Evolutionary conservation across 495 filamentous ascomycete species (phyloP), one percentile per base, ranked within the genome.

Genomic region (Aspergillus baeticus): DNA sequence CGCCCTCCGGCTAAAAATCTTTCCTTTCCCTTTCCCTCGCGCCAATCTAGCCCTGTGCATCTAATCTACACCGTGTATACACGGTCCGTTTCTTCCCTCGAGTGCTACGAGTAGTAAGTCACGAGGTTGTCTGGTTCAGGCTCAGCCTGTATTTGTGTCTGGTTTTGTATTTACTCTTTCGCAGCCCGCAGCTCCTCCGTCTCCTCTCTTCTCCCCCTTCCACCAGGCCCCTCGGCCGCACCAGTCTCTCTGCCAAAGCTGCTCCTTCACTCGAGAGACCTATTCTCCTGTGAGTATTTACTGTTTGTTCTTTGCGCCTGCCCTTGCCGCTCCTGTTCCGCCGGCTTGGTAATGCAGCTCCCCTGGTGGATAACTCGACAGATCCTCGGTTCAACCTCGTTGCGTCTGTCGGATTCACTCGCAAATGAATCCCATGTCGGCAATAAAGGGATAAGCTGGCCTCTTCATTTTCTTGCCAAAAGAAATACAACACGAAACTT

Each of bases 331-430:
- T 15, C 45, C 36, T 45, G 18, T 35, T 22, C 31, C 39, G 51
- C 42, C 46, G 54, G 55, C 47, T 52, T 56, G 57, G 57, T 63
- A 56, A 63, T 56, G 61, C 61, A 63, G 29, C 26, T 22, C 33
- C 8, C 29, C 51, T 6, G 34, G 33, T 31, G 26, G 43, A 58
- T 21, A 11, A n/a, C 15, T 47, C 33, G 44, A 21, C 50, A 8
- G 11, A 33, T 31, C 51, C 23, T 31, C 44, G 34, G 26, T 42
- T 10, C 26, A 21, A 13, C 54, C n/a, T 4, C 39, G 11, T 34
- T 31, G 6, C 41, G 31, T 42, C 8, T 47, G 35, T 21, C 33
- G 47, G 31, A 11, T 22, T 59, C 26, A 29, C 38, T 57, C 37
- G 17, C 26, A 26, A 46, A 53, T 26, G 33, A 13, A 50, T 17